Evolutionary conservation across 164 flowering plant genomes (phyloP), one percentile per base, ranked within the genome.

Genomic region (Aristolochia contorta): DNA sequence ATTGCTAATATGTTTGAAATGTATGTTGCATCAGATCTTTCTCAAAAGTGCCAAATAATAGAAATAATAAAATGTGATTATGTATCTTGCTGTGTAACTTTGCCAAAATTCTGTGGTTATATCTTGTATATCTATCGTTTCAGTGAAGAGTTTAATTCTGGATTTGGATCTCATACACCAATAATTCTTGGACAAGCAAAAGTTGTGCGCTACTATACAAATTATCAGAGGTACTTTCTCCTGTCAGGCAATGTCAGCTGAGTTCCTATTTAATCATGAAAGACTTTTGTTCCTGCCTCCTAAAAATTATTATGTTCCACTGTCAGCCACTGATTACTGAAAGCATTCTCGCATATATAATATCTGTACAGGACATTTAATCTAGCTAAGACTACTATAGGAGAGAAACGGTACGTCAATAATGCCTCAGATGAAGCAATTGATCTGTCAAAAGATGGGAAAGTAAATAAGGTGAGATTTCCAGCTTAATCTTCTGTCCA

Each of bases 141-240:
- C 78, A 93, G 99, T 78, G 96, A 90, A 73, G 95, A 90, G 67
- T 90, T 84, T 67, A 82, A 81, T 77, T 60, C 92, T 80, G 97
- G 97, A 64, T 93, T 90, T 82, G 97, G 99, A 58, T 86, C 99
- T 60, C 90, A 85, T 55, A 93, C 99, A 20, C 95, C 99, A 60
- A 70, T 90, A 71, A 56, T 85, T 69, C 80, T 82, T 60, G 99
- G 99, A 62, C 99, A 93, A 84, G 89, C 91, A 18, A 90, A 84
- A 78, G 92, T 88, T 64, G 84, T 80, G 47, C 92, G 97, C 33
- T 93, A 90, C 71, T 93, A 67, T 64, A 84, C 93, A 32, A 81
- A 88, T 65, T 84, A 63, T 72, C 80, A 75, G 57, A 93, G 99
- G 99, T 90, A 72, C 58, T 49, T 1, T 49, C 1, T 49, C 16